Evolutionary conservation across 176 grass and related monocot genomes (phyloP), one percentile per base, ranked within the genome.

Genomic region (Alopecurus myosuroides): DNA sequence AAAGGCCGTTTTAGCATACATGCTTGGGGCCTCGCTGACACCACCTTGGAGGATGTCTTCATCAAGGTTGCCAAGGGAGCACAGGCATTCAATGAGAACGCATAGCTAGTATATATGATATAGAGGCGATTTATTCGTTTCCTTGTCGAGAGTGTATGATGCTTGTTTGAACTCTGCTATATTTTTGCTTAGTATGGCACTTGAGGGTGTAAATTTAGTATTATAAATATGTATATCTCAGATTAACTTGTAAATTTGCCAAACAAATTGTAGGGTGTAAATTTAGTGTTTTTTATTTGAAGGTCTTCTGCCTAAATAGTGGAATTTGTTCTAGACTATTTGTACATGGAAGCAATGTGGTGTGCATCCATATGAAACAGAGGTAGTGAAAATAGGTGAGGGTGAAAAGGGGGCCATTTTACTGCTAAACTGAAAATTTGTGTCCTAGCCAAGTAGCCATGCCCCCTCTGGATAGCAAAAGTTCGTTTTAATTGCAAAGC

Each of bases 151-250:
- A 73, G 18, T 82, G 78, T 68, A 57, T 44, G 34, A 77, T 48
- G 29, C 22, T 58, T 77, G n/a, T 33, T 28, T 70, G 50, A 83
- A 78, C 7, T 70, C 37, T 36, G 7, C 8, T 83, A 18, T 41
- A 53, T 40, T 19, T 74, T 81, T 9, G 35, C 31, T 48, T 60
- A 56, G 77, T 17, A 56, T 67, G 11, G 36, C 15, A n/a, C 36
- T 76, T 60, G 82, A 69, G 57, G 17, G n/a, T 85, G 48, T 80
- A 68, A 57, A 76, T 68, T 73, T 76, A 23, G 13, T 23, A 63
- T 84, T 25, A 3, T 39, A 26, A 62, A 72, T 19, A 2, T 81
- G 15, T 80, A 36, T 61, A 35, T 30, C 52, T 35, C 10, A n/a
- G 28, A 37, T 46, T 11, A 4, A 35, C 18, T 14, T 46, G 17